These are phyloP conservation scores for Moesziomyces aphidis DNA, from an alignment of 1,284 basidiomycete species.

Conservation along the genomic window DNA sequence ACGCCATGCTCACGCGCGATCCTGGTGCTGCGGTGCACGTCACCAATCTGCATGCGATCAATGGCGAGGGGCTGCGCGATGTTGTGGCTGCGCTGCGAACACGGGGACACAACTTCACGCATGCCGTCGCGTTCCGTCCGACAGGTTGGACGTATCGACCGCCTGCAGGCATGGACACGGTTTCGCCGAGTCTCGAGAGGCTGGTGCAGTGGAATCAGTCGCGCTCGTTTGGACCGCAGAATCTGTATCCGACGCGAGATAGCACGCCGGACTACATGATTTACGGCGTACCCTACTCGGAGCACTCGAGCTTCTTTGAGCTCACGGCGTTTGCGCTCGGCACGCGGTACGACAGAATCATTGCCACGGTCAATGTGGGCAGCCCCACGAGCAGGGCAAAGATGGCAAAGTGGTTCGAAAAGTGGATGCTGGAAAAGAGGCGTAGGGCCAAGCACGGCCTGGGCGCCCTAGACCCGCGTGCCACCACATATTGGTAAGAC, in stretches of 20 bases:
- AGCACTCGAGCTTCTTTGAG: conserved; percentile 80
- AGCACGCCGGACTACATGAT: conserved; percentile 79
- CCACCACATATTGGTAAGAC: conserved; percentile 44
- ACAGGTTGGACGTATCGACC: conserved; percentile 91
- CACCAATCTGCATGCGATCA: conserved; percentile 82
- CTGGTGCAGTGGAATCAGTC: conserved; percentile 76
- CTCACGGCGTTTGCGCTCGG: conserved; percentile 83
- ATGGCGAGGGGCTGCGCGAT: conserved; percentile 79
- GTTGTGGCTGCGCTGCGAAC: conserved; percentile 76
- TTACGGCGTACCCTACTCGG: conserved; percentile 89
- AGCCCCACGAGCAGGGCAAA: conserved; percentile 73
- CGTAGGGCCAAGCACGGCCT: conserved; percentile 38
- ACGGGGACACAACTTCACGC: conserved; percentile 79
- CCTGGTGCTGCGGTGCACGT: conserved; percentile 86
- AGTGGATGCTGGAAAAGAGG: conserved; percentile 56
- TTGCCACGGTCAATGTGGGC: conserved; percentile 94
- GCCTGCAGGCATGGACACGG: conserved; percentile 75
- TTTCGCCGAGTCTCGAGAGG: conserved; percentile 37
- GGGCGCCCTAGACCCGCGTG: conserved; percentile 27
- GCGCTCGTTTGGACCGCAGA: conserved; percentile 76
- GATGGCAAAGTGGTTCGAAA: conserved; percentile 64
- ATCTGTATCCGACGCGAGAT: conserved; percentile 79
- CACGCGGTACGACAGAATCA: conserved; percentile 83
- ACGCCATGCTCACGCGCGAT: conserved; percentile 80
- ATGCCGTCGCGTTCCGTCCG: conserved; percentile 85